Evolutionary conservation across 495 filamentous ascomycete species (phyloP), one percentile per base, ranked within the genome.

Genomic region (Neurospora sp.): DNA sequence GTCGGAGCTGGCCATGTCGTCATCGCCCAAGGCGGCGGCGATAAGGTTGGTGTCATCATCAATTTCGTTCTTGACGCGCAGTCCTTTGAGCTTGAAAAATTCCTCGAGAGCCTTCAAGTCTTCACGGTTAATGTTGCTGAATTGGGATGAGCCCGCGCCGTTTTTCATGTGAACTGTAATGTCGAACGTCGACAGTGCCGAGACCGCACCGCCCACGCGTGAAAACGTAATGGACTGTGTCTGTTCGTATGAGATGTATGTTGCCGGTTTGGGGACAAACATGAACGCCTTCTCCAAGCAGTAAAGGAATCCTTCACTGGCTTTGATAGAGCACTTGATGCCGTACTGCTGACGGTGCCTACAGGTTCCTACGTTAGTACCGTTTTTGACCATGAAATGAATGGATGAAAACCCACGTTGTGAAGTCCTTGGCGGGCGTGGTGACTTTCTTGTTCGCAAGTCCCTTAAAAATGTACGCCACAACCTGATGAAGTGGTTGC

Each of bases 321-420:
- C 96, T 83, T 99, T 99, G 86, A 98, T 96, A 15, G 96, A 97
- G 84, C 96, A 99, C 82, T 99, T 99, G 80, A 98, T 96, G 45
- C 96, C 96, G 75, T 90, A 92, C 82, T 97, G 94, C 71, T 92
- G 88, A 80, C 97, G 93, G 83, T 98, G 96, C 76, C 91, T 93
- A 38, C 74, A 31, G 69, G 73, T 76, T 70, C 70, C 39, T 17
- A 24, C 21, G 70, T 80, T 71, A 78, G 75, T 62, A 19, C 5
- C 38, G 13, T 59, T 17, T 21, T 21, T 0, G 8, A 6, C n/a
- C 31, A 62, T 43, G 28, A 19, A 66, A 66, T 36, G 6, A 66
- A 66, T 5, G 37, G 40, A 37, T 21, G 31, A 71, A 28, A 77
- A 77, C 84, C 62, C 74, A 89, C 85, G 89, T 91, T 76, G 88